Evolutionary conservation across 768 basidiomycete species (phyloP), one percentile per base, ranked within the genome.

Genomic region (Leccinum pellstonianum): DNA sequence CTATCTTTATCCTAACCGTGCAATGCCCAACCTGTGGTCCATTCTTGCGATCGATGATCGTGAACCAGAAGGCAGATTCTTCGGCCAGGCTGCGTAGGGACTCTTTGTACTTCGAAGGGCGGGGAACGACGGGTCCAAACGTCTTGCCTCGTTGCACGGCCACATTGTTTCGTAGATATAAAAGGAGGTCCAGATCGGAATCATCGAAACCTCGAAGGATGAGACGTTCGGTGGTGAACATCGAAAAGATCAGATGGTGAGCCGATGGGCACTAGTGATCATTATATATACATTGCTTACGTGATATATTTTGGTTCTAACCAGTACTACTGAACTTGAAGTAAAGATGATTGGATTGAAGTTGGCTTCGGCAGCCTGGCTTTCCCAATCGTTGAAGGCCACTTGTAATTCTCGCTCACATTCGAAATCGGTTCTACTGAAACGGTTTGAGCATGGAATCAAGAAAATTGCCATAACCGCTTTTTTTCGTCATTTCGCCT

Each of bases 161-260:
- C 29, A 55, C 54, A 57, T 73, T 63, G 47, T 70, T 74, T 17
- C 64, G 56, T 17, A 74, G 54, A n/a, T 49, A 53, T n/a, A 72
- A 59, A 12, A 71, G 46, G 15, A 31, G 4, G 2, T 64, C 57
- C 6, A 65, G 51, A 49, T 73, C 73, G 10, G 61, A 41, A 14
- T 68, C 63, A 25, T 61, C 47, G 49, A 68, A 66, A 8, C 62
- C 67, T 41, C 70, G 67, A 47, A 73, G 69, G 14, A 55, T 53
- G 25, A 72, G 66, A 17, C 54, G 67, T 14, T 69, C 52, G 10
- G 74, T 74, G 55, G 60, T 63, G 58, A 73, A 74, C 69, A 55
- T 31, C 2, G n/a, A 19, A n/a, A 11, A n/a, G 2, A 51, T 51
- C 50, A n/a, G 50, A 51, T 27, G n/a, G n/a, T n/a, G n/a, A n/a